Percentiles rank a stretch among this genome's conserved stretches.
Evolutionary conservation across 495 filamentous ascomycete species (phyloP).

Genomic region (Trichoderma erinaceum): DNA sequence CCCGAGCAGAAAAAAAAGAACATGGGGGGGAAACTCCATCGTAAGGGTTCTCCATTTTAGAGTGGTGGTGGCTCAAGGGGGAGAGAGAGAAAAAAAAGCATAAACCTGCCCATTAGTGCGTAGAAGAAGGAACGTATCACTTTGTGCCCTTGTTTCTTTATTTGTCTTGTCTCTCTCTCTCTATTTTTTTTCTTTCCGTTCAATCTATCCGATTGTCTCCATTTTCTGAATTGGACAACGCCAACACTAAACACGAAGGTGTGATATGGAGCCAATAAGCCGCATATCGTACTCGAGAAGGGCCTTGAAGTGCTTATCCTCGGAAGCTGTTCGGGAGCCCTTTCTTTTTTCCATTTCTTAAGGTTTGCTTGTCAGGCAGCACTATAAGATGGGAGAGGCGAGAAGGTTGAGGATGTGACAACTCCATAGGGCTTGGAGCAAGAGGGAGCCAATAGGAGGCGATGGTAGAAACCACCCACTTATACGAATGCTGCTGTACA

Average conservation of each 20-base stretch:
- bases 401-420: neutral
- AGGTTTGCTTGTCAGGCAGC: neutral
- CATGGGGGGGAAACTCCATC: too few species aligned
- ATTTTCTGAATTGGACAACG: neutral
- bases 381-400: neutral
- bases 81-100: too few species aligned
- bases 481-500: neutral
- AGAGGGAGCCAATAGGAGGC: too few species aligned
- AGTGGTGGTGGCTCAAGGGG: too few species aligned
- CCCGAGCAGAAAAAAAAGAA: too few species aligned
- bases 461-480: neutral
- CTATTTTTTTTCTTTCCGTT: too few species aligned
- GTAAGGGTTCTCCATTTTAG: too few species aligned
- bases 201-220: neutral
- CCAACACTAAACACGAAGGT: neutral
- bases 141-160: too few species aligned
- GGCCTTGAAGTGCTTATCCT: neutral
- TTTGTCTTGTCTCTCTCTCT: too few species aligned
- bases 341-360: too few species aligned
- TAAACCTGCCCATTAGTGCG: too few species aligned
- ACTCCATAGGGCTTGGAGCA: neutral
- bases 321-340: neutral
- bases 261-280: neutral
- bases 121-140: too few species aligned
- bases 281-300: neutral